Evolutionary conservation across 768 basidiomycete genomes (phyloP).

Genomic region (Rhizopogon sp.): DNA sequence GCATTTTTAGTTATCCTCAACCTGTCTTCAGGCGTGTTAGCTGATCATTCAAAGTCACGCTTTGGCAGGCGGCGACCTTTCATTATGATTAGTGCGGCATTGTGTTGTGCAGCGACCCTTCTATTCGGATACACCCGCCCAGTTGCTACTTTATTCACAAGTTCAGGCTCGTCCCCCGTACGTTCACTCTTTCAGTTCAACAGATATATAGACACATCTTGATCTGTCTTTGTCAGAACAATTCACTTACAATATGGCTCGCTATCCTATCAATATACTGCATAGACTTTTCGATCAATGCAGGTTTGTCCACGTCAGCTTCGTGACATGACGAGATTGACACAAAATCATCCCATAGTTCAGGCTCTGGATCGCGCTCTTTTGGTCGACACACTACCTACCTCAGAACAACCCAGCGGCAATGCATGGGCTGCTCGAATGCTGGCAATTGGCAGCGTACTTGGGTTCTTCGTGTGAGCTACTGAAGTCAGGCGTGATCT

Average conservation of each 20-base stretch:
- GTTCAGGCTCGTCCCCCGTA: conserved; percentile 28
- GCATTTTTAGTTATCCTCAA: neutral
- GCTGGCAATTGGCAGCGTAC: conserved; percentile 79
- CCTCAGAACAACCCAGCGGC: conserved; percentile 70
- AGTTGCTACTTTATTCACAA: conserved; percentile 48
- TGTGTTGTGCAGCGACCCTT: conserved; percentile 71
- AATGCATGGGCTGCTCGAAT: conserved; percentile 98
- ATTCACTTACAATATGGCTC: conserved; percentile 65
- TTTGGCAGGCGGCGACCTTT: conserved; percentile 86
- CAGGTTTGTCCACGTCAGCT: conserved; percentile 26
- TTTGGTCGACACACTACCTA: conserved; percentile 79
- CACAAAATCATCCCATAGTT: conserved; percentile 36
- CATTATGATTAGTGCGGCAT: conserved; percentile 64
- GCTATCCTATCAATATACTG: conserved; percentile 69
- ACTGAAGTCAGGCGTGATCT: neutral
- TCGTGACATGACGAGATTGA: neutral
- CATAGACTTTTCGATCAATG: conserved; percentile 64
- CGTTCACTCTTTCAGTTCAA: conserved; percentile 3
- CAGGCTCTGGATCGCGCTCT: conserved; percentile 89
- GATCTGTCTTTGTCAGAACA: conserved; percentile 38
- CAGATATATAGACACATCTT: neutral
- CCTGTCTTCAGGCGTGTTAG: conserved; percentile 46
- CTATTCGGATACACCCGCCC: conserved; percentile 78
- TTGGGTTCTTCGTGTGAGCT: conserved; percentile 84
- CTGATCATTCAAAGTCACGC: conserved; percentile 78